Base-by-base conservation (phyloP, 306 rosid species). In the Mimosa pudica region DNA sequence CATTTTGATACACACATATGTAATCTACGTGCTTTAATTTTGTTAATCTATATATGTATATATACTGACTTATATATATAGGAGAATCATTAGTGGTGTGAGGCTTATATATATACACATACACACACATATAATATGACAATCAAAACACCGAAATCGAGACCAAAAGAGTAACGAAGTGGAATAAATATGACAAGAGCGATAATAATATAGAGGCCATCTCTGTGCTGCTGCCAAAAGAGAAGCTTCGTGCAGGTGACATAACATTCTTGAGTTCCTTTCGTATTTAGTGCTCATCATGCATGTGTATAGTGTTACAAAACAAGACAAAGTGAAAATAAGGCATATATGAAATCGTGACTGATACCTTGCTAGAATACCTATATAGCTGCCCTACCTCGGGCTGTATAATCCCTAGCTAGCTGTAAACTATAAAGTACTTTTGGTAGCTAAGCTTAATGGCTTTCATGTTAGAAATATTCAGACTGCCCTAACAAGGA, bases 241-340 rank as follows among this genome's bases (percentile, higher is more conserved):
- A 80, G 85, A 80, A 86, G 84, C 86, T 86, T 86, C 86, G 81
- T 77, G 84, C 82, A 72, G 75, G 61, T 74, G 80, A 24, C 57
- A 55, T 55, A 20, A 80, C 81, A 86, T 86, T 86, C 86, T 86
- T 81, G 77, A 73, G 87, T 80, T 86, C 83, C 89, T 86, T 83
- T 86, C 89, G 81, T 83, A 73, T 77, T 74, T 86, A 74, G 77
- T 69, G 78, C 77, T 52, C 69, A 77, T 52, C 69, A 77, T 47
- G 46, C 7, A 52, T 5, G 4, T 38, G 42, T 38, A 38, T 46
- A n/a, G 14, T 35, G 6, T 10, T 4, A 61, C 36, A 35, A 65
- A 76, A 82, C 78, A 20, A 72, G n/a, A 13, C 52, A 48, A 2
- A 74, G 30, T 38, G 5, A 38, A 38, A 38, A 5, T 5, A n/a